Evolutionary conservation across 176 grass and related monocot genomes (phyloP).

Genomic region (Paspalum notatum): DNA sequence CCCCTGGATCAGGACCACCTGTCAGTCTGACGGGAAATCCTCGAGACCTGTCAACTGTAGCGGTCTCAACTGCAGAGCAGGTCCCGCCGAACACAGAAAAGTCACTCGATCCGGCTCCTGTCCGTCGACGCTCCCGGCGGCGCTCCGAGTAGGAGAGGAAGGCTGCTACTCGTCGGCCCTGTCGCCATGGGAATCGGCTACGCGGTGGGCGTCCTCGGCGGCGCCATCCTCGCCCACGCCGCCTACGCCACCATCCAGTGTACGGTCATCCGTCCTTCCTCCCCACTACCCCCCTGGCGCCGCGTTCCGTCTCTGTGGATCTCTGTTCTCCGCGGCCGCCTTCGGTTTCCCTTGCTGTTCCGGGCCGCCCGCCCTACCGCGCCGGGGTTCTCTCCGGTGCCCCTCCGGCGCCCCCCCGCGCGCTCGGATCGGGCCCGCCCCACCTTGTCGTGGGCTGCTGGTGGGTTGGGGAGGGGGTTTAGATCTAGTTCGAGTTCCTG

Average conservation of each 20-base stretch:
- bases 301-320: not conserved
- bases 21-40: too few species aligned
- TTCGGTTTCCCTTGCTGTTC: not conserved
- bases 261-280: conserved; percentile 19
- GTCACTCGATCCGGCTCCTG: too few species aligned
- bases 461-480: not conserved
- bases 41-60: too few species aligned
- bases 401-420: not conserved
- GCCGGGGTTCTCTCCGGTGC: not conserved
- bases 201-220: conserved; percentile 76
- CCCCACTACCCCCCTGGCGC: not conserved
- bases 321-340: not conserved
- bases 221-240: conserved; percentile 79
- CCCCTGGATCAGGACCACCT: too few species aligned
- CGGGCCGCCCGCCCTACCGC: not conserved
- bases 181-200: conserved; percentile 76
- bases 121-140: not conserved
- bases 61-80: too few species aligned
- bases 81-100: too few species aligned
- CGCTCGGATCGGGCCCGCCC: not conserved
- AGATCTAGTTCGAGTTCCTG: conserved; percentile 21
- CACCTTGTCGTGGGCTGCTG: not conserved
- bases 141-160: not conserved
- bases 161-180: too few species aligned
- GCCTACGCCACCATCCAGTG: conserved; percentile 91